Evolutionary conservation across 1,284 basidiomycete genomes (phyloP), one percentile per base, ranked within the genome.

Genomic region (Athelia psychrophila): DNA sequence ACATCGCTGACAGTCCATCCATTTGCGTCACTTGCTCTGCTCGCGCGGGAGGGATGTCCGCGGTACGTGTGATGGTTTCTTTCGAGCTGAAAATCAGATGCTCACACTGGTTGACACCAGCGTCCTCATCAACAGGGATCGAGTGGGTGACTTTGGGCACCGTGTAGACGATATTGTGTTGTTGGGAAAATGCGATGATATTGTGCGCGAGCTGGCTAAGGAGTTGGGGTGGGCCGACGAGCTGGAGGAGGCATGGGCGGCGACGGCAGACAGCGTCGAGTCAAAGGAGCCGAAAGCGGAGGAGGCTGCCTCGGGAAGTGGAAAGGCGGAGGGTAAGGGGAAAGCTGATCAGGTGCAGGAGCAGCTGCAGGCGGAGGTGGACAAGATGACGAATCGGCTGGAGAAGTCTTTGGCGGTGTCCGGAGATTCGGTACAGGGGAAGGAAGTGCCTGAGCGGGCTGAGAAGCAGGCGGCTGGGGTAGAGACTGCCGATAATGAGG

Each of bases 1-100:
- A 98, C 96, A 0, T 96, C 93, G 2, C 78, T 96, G 23, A 86
- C 84, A 4, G 87, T 91, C 9, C 80, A 86, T 51, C 89, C 90
- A 2, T 91, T 92, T 61, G 88, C 89, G 2, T 78, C 79, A 1
- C 77, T 92, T 22, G 78, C 81, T 8, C 64, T 70, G 25, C 63
- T 80, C 57, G 78, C 81, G 1, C 70, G 72, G 8, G 55, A 67
- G 2, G 56, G 57, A 15, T 88, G 86, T 61, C 84, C 82, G n/a
- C 81, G 88, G 24, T 60, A 66, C 24, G 55, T 70, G 24, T 24
- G 5, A 23, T 23, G n/a, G 8, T 16, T 5, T 16, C 16, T 23
- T 20, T n/a, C n/a, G n/a, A n/a, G n/a, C 5, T 27, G 23, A 8
- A 24, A 23, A 24, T 6, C 22, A 8, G 24, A 23, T 24, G 16